phyloP scores from a whole-genome alignment of 2,329 filamentous ascomycete species.

The Onygenales sp. region DNA sequence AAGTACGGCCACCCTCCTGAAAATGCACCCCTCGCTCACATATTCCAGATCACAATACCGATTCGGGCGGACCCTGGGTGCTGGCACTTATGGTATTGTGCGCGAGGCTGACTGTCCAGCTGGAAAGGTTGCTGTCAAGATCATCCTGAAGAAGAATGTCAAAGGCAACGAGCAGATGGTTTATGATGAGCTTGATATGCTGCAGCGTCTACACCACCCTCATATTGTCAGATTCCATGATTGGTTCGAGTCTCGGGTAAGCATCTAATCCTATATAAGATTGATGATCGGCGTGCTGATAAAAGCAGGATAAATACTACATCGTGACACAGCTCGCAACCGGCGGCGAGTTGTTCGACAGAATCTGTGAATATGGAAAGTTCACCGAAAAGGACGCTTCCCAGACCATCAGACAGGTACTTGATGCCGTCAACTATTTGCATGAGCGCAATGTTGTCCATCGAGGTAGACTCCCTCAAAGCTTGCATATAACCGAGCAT shows the following conservation, averaged over 20 bases:
- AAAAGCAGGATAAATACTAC: slow-evolving; percentile 87
- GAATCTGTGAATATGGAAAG: slow-evolving; percentile 94
- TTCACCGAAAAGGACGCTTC: slow-evolving; percentile 98
- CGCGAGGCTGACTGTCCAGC: slow-evolving; percentile 79
- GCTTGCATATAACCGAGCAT: not conserved
- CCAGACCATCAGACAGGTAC: slow-evolving; percentile 87
- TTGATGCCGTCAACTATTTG: slow-evolving; percentile 87
- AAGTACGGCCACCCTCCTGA: slow-evolving; percentile 53
- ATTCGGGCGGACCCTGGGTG: slow-evolving; percentile 88
- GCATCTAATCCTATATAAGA: slow-evolving; percentile 18
- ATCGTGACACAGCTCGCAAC: slow-evolving; percentile 95
- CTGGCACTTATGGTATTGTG: slow-evolving; percentile 96
- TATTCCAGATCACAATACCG: slow-evolving; percentile 65
- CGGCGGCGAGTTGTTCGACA: slow-evolving; percentile 92
- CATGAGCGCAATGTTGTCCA: slow-evolving; percentile 94
- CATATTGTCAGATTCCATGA: slow-evolving; percentile 97
- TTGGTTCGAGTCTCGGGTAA: slow-evolving; percentile 95
- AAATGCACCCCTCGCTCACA: not conserved
- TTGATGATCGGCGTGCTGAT: slow-evolving; percentile 3
- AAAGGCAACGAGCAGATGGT: slow-evolving; percentile 98
- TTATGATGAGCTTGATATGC: slow-evolving; percentile 89
- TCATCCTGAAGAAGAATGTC: slow-evolving; percentile 98
- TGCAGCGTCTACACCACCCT: slow-evolving; percentile 81
- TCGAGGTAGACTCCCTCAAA: slow-evolving; percentile 53
- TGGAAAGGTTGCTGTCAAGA: slow-evolving; percentile 92